These are phyloP conservation scores for Monosporascus sp. DNA, from an alignment of 2,329 filamentous ascomycete species.

Conservation along the genomic window DNA sequence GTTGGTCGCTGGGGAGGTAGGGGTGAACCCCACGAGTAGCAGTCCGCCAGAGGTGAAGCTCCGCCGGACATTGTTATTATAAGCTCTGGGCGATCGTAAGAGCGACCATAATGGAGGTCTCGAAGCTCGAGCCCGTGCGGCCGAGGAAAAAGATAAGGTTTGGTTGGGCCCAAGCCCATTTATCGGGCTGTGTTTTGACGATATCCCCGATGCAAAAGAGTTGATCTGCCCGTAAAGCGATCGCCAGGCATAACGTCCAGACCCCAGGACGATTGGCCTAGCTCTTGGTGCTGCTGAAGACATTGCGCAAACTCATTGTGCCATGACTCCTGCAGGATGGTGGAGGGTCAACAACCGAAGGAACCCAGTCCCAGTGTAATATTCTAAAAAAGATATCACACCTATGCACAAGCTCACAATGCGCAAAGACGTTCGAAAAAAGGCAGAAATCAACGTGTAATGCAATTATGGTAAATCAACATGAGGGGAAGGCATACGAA, in stretches of 20 bases:
- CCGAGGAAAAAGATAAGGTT: slow-evolving; percentile 14
- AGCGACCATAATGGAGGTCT: slow-evolving; percentile 22
- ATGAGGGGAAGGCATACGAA: not conserved
- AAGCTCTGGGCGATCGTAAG: slow-evolving; percentile 24
- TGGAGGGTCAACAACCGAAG: slow-evolving; percentile 1
- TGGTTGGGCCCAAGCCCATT: slow-evolving; percentile 15
- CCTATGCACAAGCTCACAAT: no score
- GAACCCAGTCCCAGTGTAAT: not conserved
- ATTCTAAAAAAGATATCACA: no score
- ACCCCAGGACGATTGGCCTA: slow-evolving; percentile 28
- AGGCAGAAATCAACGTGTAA: no score
- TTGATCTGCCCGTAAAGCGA: slow-evolving; percentile 24
- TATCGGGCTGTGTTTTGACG: slow-evolving; percentile 14
- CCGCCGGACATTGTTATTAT: slow-evolving; percentile 37
- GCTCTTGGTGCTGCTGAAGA: slow-evolving; percentile 15
- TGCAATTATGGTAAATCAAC: not conserved
- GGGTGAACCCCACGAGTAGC: slow-evolving; percentile 43
- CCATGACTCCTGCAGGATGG: slow-evolving; percentile 4
- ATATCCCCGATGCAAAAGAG: slow-evolving; percentile 18
- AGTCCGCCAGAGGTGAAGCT: slow-evolving; percentile 52
- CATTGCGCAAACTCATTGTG: slow-evolving; percentile 28
- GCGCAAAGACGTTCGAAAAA: no score
- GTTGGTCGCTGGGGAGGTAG: slow-evolving; percentile 33
- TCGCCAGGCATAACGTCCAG: slow-evolving; percentile 24
- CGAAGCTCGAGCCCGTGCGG: slow-evolving; percentile 15